Evolutionary conservation across 2,329 filamentous ascomycete genomes (phyloP).

Genomic region (Pestalotiopsis sp.): DNA sequence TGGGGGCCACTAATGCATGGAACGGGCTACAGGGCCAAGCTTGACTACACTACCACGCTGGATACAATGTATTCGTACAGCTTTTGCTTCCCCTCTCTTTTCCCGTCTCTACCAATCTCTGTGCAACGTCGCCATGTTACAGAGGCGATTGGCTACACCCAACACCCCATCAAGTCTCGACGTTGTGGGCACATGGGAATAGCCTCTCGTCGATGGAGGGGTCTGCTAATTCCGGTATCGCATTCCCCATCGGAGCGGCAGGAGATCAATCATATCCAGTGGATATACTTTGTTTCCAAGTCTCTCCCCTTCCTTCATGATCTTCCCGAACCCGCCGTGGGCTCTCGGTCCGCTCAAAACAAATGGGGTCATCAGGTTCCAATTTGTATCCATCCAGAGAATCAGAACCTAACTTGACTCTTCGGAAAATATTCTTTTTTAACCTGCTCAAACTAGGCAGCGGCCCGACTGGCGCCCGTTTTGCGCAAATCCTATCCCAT

Average conservation of each 20-base stretch:
- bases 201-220: not conserved
- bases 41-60: too few species aligned
- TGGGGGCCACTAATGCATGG: not conserved
- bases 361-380: not conserved
- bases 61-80: not conserved
- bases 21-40: not conserved
- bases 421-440: not conserved
- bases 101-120: not conserved
- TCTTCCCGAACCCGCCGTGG: not conserved
- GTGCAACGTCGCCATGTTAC: not conserved
- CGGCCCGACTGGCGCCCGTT: conserved; percentile 7
- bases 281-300: not conserved
- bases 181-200: not conserved
- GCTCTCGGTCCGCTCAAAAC: not conserved
- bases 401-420: too few species aligned
- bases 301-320: not conserved
- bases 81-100: not conserved
- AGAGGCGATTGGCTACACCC: not conserved
- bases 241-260: not conserved
- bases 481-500: conserved; percentile 1
- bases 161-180: not conserved
- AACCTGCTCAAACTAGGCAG: not conserved
- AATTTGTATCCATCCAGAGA: not conserved
- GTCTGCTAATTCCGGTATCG: not conserved
- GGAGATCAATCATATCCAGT: not conserved